phyloP scores from a whole-genome alignment of 169 alveolate genomes.

The Cryptosporidium bovis region DNA sequence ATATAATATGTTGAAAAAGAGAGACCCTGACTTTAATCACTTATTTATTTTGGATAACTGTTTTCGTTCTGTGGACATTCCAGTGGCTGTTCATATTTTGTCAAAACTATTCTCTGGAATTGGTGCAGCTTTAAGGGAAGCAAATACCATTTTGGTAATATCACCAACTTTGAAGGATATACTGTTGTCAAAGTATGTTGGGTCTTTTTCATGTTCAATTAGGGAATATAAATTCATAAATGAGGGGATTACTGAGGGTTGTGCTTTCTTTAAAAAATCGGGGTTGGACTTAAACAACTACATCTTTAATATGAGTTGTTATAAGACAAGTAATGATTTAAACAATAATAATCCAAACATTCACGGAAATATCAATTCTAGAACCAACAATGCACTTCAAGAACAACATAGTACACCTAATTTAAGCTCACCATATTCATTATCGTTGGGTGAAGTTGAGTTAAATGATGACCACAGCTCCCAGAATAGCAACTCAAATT shows the following conservation, averaged over 20 bases:
- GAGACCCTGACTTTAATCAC: slow-evolving; percentile 41
- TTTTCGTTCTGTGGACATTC: slow-evolving; percentile 50
- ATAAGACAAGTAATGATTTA: not conserved
- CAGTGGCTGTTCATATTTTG: slow-evolving; percentile 48
- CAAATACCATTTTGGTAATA: slow-evolving; percentile 48
- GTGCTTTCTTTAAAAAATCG: slow-evolving; percentile 10
- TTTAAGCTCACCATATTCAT: not conserved
- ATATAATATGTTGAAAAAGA: not conserved
- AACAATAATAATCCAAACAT: not conserved
- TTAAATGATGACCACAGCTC: slow-evolving; percentile 3
- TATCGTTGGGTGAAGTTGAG: not conserved
- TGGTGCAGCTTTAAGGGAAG: slow-evolving; percentile 27
- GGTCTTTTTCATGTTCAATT: slow-evolving; percentile 19
- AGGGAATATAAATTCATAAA: slow-evolving; percentile 51
- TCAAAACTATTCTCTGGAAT: slow-evolving; percentile 35
- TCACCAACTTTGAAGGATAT: slow-evolving; percentile 50
- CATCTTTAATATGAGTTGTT: too few species aligned
- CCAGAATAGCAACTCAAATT: not conserved
- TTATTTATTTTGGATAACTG: slow-evolving; percentile 51
- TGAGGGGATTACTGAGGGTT: slow-evolving; percentile 45
- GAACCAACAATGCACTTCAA: too few species aligned
- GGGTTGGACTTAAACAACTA: too few species aligned
- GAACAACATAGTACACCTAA: too few species aligned
- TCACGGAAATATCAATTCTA: not conserved
- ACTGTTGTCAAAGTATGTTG: slow-evolving; percentile 27